Percentiles rank a stretch among this genome's conserved stretches.
These are phyloP conservation scores for Blastobotrys capitulatus DNA, from an alignment of 1,139 yeast genomes.

Conservation along the genomic window DNA sequence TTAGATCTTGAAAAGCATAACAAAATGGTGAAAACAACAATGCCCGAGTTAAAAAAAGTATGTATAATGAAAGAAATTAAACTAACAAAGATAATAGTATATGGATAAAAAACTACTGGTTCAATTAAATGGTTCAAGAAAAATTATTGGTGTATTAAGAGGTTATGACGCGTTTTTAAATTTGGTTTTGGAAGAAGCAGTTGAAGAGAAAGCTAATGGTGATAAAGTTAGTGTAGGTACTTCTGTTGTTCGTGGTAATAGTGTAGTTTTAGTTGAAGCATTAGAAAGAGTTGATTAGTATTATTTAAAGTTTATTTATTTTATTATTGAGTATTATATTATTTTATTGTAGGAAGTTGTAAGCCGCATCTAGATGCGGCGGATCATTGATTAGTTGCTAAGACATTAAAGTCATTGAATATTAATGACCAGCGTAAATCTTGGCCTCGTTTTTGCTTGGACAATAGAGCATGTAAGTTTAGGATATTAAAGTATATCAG, in stretches of 20 bases:
- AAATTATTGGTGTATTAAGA: slow-evolving; percentile 63
- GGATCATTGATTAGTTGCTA: too few species aligned
- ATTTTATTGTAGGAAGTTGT: not conserved
- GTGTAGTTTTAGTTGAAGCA: slow-evolving; percentile 39
- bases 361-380: too few species aligned
- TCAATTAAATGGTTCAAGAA: slow-evolving; percentile 69
- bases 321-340: not conserved
- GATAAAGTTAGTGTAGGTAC: slow-evolving; percentile 53
- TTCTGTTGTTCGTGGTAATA: slow-evolving; percentile 41
- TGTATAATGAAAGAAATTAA: slow-evolving; percentile 13
- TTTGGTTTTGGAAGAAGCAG: slow-evolving; percentile 67
- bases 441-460: too few species aligned
- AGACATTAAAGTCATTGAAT: too few species aligned
- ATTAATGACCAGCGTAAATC: too few species aligned
- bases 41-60: slow-evolving; percentile 58
- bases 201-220: slow-evolving; percentile 51
- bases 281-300: slow-evolving; percentile 22
- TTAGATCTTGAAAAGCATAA: too few species aligned
- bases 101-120: slow-evolving; percentile 68
- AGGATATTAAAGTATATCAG: too few species aligned
- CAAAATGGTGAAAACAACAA: slow-evolving; percentile 34
- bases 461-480: too few species aligned
- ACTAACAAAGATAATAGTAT: slow-evolving; percentile 40
- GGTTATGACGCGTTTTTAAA: slow-evolving; percentile 80
- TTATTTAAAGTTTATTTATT: not conserved